Conservation (phyloP, 345 rosid species). For the Dipteronia dyeriana region DNA sequence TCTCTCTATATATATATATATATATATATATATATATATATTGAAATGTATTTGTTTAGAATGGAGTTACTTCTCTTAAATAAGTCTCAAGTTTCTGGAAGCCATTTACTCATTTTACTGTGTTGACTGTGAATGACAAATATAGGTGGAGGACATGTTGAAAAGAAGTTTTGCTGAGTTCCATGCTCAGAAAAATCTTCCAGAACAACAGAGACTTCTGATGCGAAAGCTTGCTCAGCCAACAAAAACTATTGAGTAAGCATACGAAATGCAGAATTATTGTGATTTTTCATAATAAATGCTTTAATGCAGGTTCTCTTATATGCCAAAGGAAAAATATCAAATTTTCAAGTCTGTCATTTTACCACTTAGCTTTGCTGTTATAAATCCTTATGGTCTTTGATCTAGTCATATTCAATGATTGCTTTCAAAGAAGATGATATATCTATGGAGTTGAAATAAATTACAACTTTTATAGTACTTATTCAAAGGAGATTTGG, state of each 20-base stretch:
- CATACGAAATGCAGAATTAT: conserved; percentile 21
- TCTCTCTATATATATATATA: background rate
- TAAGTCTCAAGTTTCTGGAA: background rate
- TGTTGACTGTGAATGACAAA: conserved; percentile 19
- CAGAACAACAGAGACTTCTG: conserved; percentile 80
- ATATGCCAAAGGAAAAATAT: background rate
- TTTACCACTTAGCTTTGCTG: background rate
- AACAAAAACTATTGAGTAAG: conserved; percentile 76
- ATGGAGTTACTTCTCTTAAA: background rate
- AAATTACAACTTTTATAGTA: no score
- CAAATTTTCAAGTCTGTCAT: background rate
- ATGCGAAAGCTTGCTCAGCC: conserved; percentile 78
- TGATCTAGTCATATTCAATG: background rate
- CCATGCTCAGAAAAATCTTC: conserved; percentile 88
- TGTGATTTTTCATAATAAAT: conserved; percentile 3
- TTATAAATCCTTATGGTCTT: background rate
- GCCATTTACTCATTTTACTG: conserved; percentile 5
- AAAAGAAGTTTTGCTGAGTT: conserved; percentile 99
- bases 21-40: no score
- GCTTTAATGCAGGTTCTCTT: conserved; percentile 1
- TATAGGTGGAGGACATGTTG: conserved; percentile 98
- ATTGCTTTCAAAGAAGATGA: background rate
- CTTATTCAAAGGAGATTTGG: background rate
- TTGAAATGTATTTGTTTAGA: background rate
- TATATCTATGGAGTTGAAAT: background rate